Evolutionary conservation across 164 flowering plant species (phyloP).

Genomic region (Amborella trichopoda): DNA sequence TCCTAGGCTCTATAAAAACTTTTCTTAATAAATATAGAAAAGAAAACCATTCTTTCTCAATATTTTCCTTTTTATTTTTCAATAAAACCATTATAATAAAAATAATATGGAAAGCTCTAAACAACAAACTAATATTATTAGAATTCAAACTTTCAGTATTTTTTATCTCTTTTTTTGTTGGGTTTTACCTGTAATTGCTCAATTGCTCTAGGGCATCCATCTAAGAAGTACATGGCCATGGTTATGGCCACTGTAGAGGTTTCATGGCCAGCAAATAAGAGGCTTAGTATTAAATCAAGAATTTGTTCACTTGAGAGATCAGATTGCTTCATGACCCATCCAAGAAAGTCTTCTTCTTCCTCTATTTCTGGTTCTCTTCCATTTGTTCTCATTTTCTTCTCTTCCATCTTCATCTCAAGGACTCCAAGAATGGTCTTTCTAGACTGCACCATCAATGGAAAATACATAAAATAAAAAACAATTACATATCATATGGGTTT

Average conservation of each 20-base stretch:
- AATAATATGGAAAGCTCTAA: neutral
- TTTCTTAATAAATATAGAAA: no score
- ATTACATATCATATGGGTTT: no score
- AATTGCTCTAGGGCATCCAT: slow-evolving; percentile 48
- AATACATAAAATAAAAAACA: neutral
- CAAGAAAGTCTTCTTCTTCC: slow-evolving; percentile 74
- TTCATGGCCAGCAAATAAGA: slow-evolving; percentile 94
- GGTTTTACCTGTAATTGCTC: slow-evolving; percentile 50
- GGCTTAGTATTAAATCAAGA: slow-evolving; percentile 70
- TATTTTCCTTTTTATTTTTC: no score
- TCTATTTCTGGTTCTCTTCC: slow-evolving; percentile 15
- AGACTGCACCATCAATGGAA: slow-evolving; percentile 30
- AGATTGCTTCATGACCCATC: slow-evolving; percentile 80
- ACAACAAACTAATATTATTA: neutral
- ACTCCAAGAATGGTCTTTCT: slow-evolving; percentile 57
- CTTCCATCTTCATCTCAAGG: slow-evolving; percentile 69
- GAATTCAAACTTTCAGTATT: no score
- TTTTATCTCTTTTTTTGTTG: no score
- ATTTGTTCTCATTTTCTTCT: slow-evolving; percentile 24
- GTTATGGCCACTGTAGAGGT: slow-evolving; percentile 86
- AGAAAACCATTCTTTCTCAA: no score
- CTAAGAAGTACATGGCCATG: slow-evolving; percentile 75
- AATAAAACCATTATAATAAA: no score
- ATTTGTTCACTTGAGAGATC: slow-evolving; percentile 82
- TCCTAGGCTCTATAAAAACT: no score